Base-by-base conservation (phyloP, 1,284 basidiomycete species). In the Ceratobasidium sp. region DNA sequence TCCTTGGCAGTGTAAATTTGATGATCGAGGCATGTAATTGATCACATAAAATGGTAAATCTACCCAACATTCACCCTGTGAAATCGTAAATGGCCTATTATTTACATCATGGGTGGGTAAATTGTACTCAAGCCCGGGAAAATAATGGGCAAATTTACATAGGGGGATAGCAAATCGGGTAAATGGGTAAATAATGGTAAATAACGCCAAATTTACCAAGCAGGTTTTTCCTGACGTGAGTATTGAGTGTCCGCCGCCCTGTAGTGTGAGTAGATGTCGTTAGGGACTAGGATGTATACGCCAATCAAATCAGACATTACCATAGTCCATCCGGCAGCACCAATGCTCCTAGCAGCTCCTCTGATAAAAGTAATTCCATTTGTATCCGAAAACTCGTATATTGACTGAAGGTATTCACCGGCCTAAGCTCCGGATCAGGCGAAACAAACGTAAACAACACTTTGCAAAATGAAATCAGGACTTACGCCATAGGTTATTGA, bases 171-270 rank as follows among this genome's bases (percentile, higher is more conserved):
- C 36, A 39, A 39, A 39, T 39, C 36, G 14, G 36, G 36, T 39
- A 39, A 39, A 39, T 39, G 36, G 36, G 36, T 39, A 39, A 39
- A 39, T 39, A 39, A 39, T 39, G 36, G 36, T 39, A 39, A 39
- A 39, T 39, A 39, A 39, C 36, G 14, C 36, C 36, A 39, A 39
- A 6, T 39, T 39, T 39, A 39, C 36, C 36, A 39, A 14, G 36
- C 36, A 39, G 14, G 36, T 39, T 14, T 39, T 39, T 39, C 36
- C 36, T 39, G 36, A 39, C 14, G 34, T 36, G 45, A 73, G 45
- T 10, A 65, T 34, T 3, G 23, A 23, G 9, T 60, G 55, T 5
- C 72, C 72, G 3, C 72, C 72, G 0, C 86, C 86, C 0, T 88
- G 81, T 39, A 39, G 14, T 39, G 6, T 14, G 14, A 32, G 14